A percentile compares a stretch with the other conserved stretches of the same genome.
Evolutionary conservation across 129 eudicot species (phyloP).

Genomic region (Oenanthe sinensis): DNA sequence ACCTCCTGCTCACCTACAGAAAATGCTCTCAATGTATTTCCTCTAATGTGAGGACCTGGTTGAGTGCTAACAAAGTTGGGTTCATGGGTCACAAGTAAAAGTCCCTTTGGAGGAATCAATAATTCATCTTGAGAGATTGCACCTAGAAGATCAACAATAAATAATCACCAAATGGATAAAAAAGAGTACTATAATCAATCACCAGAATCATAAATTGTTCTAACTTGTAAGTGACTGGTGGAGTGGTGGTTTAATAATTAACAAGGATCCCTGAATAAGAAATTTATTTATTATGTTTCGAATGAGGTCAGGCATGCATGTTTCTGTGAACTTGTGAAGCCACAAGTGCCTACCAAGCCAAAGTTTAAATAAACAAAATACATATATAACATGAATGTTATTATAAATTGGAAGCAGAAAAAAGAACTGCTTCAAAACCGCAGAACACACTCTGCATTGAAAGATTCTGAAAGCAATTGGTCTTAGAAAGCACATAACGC

Average conservation of each 20-base stretch:
- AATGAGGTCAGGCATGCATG: not conserved
- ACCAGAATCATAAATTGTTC: not conserved
- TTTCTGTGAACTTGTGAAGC: not conserved
- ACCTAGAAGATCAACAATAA: conserved; percentile 30
- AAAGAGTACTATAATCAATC: not conserved
- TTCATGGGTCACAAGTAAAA: conserved; percentile 86
- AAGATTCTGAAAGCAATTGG: not conserved
- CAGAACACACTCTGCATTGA: not conserved
- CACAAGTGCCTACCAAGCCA: not conserved
- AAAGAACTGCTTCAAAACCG: not conserved
- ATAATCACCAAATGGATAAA: not conserved
- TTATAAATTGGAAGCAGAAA: not conserved
- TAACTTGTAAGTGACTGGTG: not conserved
- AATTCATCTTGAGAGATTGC: conserved; percentile 41
- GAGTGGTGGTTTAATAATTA: not conserved
- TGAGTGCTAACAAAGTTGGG: conserved; percentile 72
- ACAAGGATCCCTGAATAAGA: not conserved
- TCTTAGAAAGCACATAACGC: not conserved
- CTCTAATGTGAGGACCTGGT: conserved; percentile 96
- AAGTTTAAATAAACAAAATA: not conserved
- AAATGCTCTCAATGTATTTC: conserved; percentile 67
- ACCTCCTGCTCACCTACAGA: conserved; percentile 86
- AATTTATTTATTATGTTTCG: not conserved
- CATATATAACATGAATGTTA: not conserved
- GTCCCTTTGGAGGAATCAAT: conserved; percentile 72